Percentiles rank a stretch among this genome's conserved stretches.
phyloP scores from a whole-genome alignment of 2,329 filamentous ascomycete species.

The Talaromyces sp. region DNA sequence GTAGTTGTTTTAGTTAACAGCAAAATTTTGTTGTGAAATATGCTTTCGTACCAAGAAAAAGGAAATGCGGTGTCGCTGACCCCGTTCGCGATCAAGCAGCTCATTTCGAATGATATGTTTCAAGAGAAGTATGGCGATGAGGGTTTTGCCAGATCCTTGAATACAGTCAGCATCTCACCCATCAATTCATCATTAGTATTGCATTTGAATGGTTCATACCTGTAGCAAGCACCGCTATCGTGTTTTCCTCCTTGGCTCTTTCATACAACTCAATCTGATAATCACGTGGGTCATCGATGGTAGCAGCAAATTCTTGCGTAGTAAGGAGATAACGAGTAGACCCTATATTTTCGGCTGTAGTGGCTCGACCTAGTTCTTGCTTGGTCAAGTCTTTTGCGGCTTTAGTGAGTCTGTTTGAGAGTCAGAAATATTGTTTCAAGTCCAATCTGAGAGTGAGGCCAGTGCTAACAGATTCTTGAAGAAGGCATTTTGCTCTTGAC shows the following conservation, averaged over 20 bases:
- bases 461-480: slow-evolving; percentile 50
- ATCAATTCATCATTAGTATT: not conserved
- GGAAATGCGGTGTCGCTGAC: slow-evolving; percentile 63
- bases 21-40: not conserved
- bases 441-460: not conserved
- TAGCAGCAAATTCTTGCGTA: slow-evolving; percentile 53
- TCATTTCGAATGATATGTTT: slow-evolving; percentile 75
- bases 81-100: slow-evolving; percentile 64
- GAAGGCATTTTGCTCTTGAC: slow-evolving; percentile 51
- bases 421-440: not conserved
- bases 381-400: slow-evolving; percentile 45
- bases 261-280: slow-evolving; percentile 94
- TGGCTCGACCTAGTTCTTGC: slow-evolving; percentile 36
- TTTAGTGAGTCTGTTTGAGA: slow-evolving; percentile 36
- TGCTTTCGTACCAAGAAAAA: slow-evolving; percentile 71
- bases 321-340: slow-evolving; percentile 56
- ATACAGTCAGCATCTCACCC: slow-evolving; percentile 4
- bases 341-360: slow-evolving; percentile 45
- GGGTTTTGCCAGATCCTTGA: slow-evolving; percentile 82
- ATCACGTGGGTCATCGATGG: slow-evolving; percentile 76
- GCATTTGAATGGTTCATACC: slow-evolving; percentile 1
- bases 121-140: slow-evolving; percentile 88
- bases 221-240: slow-evolving; percentile 92
- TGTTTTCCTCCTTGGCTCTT: slow-evolving; percentile 77
- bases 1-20: slow-evolving; percentile 22